Conservation (phyloP, 352 stramenopile species). For the Phytophthora ramorum region DNA sequence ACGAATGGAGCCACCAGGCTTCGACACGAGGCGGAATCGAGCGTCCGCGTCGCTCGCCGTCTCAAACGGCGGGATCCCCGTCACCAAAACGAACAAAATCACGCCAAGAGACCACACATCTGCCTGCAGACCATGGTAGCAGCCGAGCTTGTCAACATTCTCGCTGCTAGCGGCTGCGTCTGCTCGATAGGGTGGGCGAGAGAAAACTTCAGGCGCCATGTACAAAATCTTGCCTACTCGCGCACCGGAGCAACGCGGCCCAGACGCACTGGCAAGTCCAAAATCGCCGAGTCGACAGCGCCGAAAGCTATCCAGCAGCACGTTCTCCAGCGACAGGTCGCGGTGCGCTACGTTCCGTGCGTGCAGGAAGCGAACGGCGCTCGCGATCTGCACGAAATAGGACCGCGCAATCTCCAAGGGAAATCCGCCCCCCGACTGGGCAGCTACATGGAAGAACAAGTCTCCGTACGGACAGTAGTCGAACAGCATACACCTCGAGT, state of each 20-base stretch:
- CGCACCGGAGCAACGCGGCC: conserved; percentile 38
- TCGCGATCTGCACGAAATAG: conserved; percentile 60
- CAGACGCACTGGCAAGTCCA: conserved; percentile 53
- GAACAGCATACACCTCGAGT: conserved; percentile 64
- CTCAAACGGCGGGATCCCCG: conserved; percentile 60
- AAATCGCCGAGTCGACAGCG: conserved; percentile 65
- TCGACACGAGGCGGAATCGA: conserved; percentile 58
- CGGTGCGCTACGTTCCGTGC: conserved; percentile 60
- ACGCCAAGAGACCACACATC: conserved; percentile 77
- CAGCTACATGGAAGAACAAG: conserved; percentile 50
- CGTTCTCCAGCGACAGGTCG: conserved; percentile 74
- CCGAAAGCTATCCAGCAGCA: conserved; percentile 53
- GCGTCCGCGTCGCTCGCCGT: conserved; percentile 49
- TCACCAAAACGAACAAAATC: conserved; percentile 69
- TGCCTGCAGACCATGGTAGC: conserved; percentile 56
- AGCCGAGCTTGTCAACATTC: conserved; percentile 16
- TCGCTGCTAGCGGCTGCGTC: background rate
- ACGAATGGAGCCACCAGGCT: conserved; percentile 37
- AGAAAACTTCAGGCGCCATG: conserved; percentile 71
- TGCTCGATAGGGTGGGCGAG: conserved; percentile 10
- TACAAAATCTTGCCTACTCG: conserved; percentile 71
- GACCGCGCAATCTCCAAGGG: conserved; percentile 33
- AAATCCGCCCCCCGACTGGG: conserved; percentile 16
- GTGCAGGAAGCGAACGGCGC: conserved; percentile 60
- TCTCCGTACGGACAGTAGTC: conserved; percentile 70